Percentiles rank a stretch among this genome's conserved stretches.
Evolutionary conservation across 148 eudicot genomes (phyloP).

Genomic region (Dianthus caryophyllus): DNA sequence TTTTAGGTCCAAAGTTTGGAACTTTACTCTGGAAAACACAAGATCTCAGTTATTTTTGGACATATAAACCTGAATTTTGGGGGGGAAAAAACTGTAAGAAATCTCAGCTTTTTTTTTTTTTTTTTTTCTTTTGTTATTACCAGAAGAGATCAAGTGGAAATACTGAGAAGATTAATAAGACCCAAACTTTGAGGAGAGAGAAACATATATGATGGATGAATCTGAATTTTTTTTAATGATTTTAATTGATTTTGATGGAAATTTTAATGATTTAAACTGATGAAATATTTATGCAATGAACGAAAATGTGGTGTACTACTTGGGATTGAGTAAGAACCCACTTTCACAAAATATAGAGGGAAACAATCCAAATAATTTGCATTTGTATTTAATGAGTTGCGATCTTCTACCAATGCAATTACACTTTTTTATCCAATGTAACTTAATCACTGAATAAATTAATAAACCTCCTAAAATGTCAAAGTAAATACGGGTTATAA

Average conservation of each 20-base stretch:
- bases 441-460: too few species aligned
- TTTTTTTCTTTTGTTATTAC: neutral
- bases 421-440: too few species aligned
- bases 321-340: slow-evolving; percentile 22
- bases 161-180: neutral
- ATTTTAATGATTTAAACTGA: neutral
- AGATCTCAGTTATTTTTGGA: slow-evolving; percentile 17
- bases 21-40: slow-evolving; percentile 7
- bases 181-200: slow-evolving; percentile 13
- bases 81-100: neutral
- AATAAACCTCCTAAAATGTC: too few species aligned
- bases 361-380: neutral
- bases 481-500: too few species aligned
- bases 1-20: slow-evolving; percentile 17
- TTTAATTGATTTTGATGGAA: neutral
- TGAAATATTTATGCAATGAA: neutral
- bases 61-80: neutral
- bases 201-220: neutral
- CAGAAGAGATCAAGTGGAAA: slow-evolving; percentile 2
- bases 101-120: neutral
- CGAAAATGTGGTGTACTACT: neutral
- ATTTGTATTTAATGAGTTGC: too few species aligned
- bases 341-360: slow-evolving; percentile 9
- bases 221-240: neutral
- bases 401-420: too few species aligned